These are phyloP conservation scores for Cordyceps fumosorosea DNA, from an alignment of 2,329 filamentous ascomycete species.

Conservation along the genomic window DNA sequence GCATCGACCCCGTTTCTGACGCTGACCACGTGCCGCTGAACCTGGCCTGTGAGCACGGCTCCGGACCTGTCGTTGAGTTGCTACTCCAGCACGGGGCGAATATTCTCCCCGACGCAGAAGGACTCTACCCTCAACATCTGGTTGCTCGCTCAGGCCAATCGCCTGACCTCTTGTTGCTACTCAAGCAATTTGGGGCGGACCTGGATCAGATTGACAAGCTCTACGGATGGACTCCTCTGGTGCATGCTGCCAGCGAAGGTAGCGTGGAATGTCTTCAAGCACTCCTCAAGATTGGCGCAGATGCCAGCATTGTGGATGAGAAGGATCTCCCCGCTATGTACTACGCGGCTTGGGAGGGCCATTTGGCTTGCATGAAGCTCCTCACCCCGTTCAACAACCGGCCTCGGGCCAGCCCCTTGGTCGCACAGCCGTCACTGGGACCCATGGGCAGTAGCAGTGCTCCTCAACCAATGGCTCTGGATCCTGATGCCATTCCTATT, in stretches of 20 bases:
- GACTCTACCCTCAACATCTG: slow-evolving; percentile 92
- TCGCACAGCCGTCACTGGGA: slow-evolving; percentile 36
- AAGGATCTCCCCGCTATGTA: slow-evolving; percentile 94
- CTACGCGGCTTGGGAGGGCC: slow-evolving; percentile 96
- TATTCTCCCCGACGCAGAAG: slow-evolving; percentile 91
- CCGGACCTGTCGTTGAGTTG: slow-evolving; percentile 74
- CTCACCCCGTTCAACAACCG: slow-evolving; percentile 56
- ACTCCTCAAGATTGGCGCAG: slow-evolving; percentile 70
- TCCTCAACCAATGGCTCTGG: slow-evolving; percentile 59
- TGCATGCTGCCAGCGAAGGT: slow-evolving; percentile 93
- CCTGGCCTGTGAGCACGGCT: slow-evolving; percentile 89
- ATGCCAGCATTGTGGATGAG: slow-evolving; percentile 78
- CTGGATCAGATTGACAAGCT: slow-evolving; percentile 90
- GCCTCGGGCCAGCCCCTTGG: slow-evolving; percentile 37
- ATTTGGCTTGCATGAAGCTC: slow-evolving; percentile 88
- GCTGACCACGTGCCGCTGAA: slow-evolving; percentile 92
- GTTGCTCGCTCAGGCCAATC: slow-evolving; percentile 84
- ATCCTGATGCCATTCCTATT: slow-evolving; percentile 83
- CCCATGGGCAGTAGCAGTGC: slow-evolving; percentile 42
- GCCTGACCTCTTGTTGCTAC: slow-evolving; percentile 68
- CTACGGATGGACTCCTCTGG: slow-evolving; percentile 94
- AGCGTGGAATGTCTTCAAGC: slow-evolving; percentile 82
- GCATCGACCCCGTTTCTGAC: slow-evolving; percentile 78
- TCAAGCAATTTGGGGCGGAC: slow-evolving; percentile 82
- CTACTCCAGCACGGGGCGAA: slow-evolving; percentile 73